Base-by-base conservation (phyloP, 1,139 yeast genomes). In the Yamadazyma kanchanaburiensis region DNA sequence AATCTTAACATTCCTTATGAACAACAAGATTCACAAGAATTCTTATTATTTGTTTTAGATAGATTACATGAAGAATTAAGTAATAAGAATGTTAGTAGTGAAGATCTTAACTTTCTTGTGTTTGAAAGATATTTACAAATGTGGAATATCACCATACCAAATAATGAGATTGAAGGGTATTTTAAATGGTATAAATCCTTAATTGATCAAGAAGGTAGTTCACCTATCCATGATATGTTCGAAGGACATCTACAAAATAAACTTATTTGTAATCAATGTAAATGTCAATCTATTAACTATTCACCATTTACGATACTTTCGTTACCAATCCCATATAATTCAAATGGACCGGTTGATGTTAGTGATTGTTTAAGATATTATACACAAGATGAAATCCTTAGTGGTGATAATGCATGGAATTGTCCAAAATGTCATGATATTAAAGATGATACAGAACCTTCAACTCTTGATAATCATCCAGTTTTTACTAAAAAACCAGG, bases 21-120 rank as follows among this genome's bases (percentile, higher is more conserved):
- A 43, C 94, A 83, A 46, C 91, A 83, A 50, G 94, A 83, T 52
- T 78, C 89, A 2, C 86, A 82, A 38, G 94, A 83, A 43, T 82
- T 81, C 46, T 55, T 83, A 30, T 65, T 81, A 50, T 78, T 80
- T 41, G 46, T 81, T 7, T 55, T 83, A 37, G 89, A 82, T 48
- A 66, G 79, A 34, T 53, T 82, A 13, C 91, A 82, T 49, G 87
- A 80, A 39, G 94, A 83, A 42, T 46, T 77, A 31, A 64, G 77
- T 8, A 35, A 43, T 24, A 54, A 36, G 55, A 31, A 19, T 14
- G 26, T 21, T 25, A 39, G 34, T 22, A 27, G 26, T 6, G 51
- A 46, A 11, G 46, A 41, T 13, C 27, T 38, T 19, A 27, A 39
- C 4, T 30, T 38, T 7, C 22, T 35, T 2, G 33, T 42, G 9